Conservation (phyloP, 2,329 filamentous ascomycete species). For the Neonectria neomacrospora region DNA sequence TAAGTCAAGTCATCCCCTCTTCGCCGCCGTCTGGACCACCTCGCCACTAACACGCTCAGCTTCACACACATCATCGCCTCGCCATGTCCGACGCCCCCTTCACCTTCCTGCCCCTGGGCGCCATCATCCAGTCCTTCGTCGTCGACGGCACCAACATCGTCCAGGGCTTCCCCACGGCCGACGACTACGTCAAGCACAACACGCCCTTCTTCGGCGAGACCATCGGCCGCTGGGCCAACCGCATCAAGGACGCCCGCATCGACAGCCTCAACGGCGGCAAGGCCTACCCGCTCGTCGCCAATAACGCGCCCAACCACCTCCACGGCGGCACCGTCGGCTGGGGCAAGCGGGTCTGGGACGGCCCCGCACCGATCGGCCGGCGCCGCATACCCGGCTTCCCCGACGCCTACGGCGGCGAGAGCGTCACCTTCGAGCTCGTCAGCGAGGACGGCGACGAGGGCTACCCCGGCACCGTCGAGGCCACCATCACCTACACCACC, state of each 20-base stretch:
- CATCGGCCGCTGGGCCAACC: slow-evolving; percentile 87
- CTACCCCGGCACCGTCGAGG: slow-evolving; percentile 86
- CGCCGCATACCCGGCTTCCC: slow-evolving; percentile 62
- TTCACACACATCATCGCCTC: slow-evolving; percentile 17
- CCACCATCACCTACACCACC: slow-evolving; percentile 81
- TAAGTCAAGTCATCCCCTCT: no score
- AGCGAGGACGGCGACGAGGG: slow-evolving; percentile 89
- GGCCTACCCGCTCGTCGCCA: slow-evolving; percentile 76
- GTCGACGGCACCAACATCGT: slow-evolving; percentile 88
- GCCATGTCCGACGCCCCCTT: slow-evolving; percentile 62
- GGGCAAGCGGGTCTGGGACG: slow-evolving; percentile 82
- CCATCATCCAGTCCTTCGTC: slow-evolving; percentile 83
- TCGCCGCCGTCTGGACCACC: neutral
- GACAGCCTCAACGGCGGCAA: slow-evolving; percentile 75
- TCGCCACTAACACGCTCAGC: no score
- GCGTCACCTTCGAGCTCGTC: slow-evolving; percentile 70
- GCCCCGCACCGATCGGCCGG: slow-evolving; percentile 71
- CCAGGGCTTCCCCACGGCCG: slow-evolving; percentile 80
- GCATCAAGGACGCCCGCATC: slow-evolving; percentile 78
- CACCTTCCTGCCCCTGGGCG: slow-evolving; percentile 78
- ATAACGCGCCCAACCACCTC: slow-evolving; percentile 81
- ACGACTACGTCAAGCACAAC: slow-evolving; percentile 81
- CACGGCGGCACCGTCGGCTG: slow-evolving; percentile 81
- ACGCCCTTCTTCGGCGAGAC: slow-evolving; percentile 89
- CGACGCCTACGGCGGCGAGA: slow-evolving; percentile 70